These are phyloP conservation scores for Penicillium sp. DNA, from an alignment of 2,329 filamentous ascomycete species.

Conservation along the genomic window DNA sequence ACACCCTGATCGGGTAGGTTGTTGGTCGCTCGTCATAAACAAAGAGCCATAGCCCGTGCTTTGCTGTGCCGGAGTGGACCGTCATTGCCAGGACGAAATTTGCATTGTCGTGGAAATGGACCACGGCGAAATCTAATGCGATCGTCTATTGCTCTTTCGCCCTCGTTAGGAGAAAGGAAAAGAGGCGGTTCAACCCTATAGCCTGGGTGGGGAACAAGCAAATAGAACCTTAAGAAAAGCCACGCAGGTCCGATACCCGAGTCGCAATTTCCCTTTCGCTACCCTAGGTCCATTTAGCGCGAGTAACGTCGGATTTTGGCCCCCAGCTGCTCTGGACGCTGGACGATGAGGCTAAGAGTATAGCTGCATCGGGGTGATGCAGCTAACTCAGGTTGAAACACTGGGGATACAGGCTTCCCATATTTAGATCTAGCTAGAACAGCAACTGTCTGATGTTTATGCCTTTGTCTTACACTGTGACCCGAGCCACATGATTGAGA, in stretches of 20 bases:
- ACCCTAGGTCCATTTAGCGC: not conserved
- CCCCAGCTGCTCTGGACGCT: not conserved
- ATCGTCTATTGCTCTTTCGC: not conserved
- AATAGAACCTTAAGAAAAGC: not conserved
- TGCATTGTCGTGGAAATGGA: not conserved
- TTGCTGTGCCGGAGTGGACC: not conserved
- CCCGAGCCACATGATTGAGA: conserved; percentile 19
- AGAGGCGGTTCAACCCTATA: not conserved
- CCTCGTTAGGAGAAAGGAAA: not conserved
- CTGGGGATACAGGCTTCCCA: not conserved
- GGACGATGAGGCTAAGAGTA: not conserved
- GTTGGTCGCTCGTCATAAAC: conserved; percentile 7
- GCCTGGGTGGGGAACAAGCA: not conserved
- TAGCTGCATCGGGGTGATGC: not conserved
- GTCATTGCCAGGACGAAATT: not conserved
- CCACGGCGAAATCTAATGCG: not conserved
- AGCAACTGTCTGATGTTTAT: not conserved
- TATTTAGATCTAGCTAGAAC: not conserved
- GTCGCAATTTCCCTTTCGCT: not conserved
- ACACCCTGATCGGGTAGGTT: conserved; percentile 1
- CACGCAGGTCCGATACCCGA: not conserved
- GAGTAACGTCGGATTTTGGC: not conserved
- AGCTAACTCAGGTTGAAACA: not conserved
- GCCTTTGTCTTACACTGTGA: not conserved
- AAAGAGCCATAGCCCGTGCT: not conserved